phyloP scores from a whole-genome alignment of 257 asterid genomes.

The Salvia miltiorrhiza region DNA sequence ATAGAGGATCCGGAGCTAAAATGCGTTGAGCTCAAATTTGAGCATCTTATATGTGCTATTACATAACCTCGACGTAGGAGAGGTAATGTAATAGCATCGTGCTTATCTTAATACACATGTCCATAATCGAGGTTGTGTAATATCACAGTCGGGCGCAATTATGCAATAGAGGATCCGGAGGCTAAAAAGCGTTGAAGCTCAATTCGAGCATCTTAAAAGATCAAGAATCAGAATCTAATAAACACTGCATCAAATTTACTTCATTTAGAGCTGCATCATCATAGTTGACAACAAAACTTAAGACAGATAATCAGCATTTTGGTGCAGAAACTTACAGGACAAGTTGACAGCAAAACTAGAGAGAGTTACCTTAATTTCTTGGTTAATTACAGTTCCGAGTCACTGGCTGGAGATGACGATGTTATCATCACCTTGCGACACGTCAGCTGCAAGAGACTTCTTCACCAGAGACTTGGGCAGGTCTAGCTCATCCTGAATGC shows the following conservation, averaged over 20 bases:
- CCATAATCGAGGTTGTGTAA: not conserved
- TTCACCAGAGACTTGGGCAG: conserved; percentile 68
- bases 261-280: conserved; percentile 4
- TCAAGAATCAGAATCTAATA: conserved; percentile 5
- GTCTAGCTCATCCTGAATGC: conserved; percentile 72
- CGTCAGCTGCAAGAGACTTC: conserved; percentile 44
- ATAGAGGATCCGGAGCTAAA: not conserved
- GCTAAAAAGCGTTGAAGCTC: not conserved
- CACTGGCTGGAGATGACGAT: conserved; percentile 43
- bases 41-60: conserved; percentile 14
- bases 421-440: conserved; percentile 47
- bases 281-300: conserved; percentile 20
- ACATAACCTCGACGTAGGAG: too few relatives aligned
- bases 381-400: conserved; percentile 18
- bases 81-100: too few relatives aligned
- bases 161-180: not conserved
- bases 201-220: conserved; percentile 8
- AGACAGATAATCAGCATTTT: conserved; percentile 10
- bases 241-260: not conserved
- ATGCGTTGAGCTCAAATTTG: not conserved
- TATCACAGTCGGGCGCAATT: not conserved
- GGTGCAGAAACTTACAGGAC: not conserved
- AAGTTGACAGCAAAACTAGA: not conserved
- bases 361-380: not conserved
- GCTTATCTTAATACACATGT: too few relatives aligned